Base-by-base conservation (phyloP, 768 basidiomycete species). In the Hysterangium stoloniferum region DNA sequence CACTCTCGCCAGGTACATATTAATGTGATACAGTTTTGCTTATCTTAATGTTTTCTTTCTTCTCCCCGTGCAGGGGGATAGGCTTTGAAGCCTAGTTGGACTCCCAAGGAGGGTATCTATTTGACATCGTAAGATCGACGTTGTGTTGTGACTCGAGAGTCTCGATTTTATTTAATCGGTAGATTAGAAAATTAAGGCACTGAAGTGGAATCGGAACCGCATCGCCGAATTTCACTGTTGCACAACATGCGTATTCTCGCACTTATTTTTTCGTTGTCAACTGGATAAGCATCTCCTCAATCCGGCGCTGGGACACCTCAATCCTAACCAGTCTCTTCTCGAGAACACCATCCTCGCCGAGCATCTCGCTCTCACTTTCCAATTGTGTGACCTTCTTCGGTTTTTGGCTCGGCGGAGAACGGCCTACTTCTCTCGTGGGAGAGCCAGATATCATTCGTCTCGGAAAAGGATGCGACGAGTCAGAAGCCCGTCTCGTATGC, bases 291-390 rank as follows among this genome's bases (percentile, higher is more conserved):
- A 79, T 47, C 1, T 68, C 67, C 58, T 78, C 76, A 32, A 78
- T 77, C 48, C 76, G 64, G 53, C 68, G 59, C 59, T 79, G 77
- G 45, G 65, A 58, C 52, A 61, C 62, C 52, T 78, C 76, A 24
- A 78, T 69, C 28, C 55, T 50, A 9, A 66, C 65, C 49, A 78
- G 58, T 43, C 70, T 62, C 52, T 61, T 62, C 44, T 61, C 60
- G 59, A 67, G 62, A 29, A 57, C 61, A 4, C 56, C 4, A 55
- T 58, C 56, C 19, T 66, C 59, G 28, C 54, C 63, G 19, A 57
- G 63, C 27, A 59, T 60, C 19, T 61, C 62, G 37, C 59, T 37
- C 27, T 40, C 47, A 12, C 28, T 48, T 12, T 40, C 52, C 6
- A 64, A 54, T 49, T 67, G 58, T 44, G 57, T 57, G 42, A 62